phyloP scores from a whole-genome alignment of 1,284 basidiomycete species.

The Gomphus bonarii region DNA sequence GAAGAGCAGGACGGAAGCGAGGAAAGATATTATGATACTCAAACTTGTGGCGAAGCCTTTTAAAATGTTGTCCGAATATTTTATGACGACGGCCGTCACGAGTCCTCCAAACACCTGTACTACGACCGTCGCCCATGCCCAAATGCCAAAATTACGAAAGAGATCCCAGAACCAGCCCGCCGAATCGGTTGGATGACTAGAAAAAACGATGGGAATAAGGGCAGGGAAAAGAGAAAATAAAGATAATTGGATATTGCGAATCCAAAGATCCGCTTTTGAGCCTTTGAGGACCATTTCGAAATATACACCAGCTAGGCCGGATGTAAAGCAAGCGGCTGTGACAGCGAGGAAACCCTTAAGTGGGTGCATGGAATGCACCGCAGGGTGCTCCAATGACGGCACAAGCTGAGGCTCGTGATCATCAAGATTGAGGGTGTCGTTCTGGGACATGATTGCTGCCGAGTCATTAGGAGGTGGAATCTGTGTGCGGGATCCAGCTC shows the following conservation, averaged over 20 bases:
- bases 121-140: constrained; percentile 86
- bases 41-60: constrained; percentile 93
- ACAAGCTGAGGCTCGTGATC: not conserved
- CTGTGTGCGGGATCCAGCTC: constrained; percentile 23
- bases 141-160: constrained; percentile 74
- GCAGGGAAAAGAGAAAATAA: constrained; percentile 91
- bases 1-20: constrained; percentile 83
- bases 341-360: constrained; percentile 81
- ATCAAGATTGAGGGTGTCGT: not conserved
- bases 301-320: constrained; percentile 96
- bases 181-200: constrained; percentile 17
- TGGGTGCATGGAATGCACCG: constrained; percentile 58
- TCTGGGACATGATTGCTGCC: not conserved
- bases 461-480: constrained; percentile 21
- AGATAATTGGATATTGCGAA: constrained; percentile 93
- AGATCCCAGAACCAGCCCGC: constrained; percentile 31
- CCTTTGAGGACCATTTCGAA: constrained; percentile 97
- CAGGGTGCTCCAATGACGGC: constrained; percentile 25
- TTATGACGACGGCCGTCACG: constrained; percentile 81
- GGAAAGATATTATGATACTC: constrained; percentile 88
- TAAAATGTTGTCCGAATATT: constrained; percentile 81
- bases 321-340: constrained; percentile 87
- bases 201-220: constrained; percentile 62
- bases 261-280: constrained; percentile 85
- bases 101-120: constrained; percentile 88